Base-by-base conservation (phyloP, 1,284 basidiomycete genomes). In the Ustilago sp. region DNA sequence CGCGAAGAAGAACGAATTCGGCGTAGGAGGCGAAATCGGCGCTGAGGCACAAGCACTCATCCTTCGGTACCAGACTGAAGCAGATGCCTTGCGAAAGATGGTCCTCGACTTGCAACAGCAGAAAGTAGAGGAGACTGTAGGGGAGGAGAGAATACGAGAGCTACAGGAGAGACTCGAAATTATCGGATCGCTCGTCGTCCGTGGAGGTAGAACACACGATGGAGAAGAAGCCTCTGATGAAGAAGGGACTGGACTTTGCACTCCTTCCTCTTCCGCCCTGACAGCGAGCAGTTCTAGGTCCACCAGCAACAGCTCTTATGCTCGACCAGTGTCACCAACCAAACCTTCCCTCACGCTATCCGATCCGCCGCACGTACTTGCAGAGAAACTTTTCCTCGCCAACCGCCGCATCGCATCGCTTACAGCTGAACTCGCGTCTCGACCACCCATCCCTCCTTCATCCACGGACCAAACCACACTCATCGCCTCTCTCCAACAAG, bases 1-100 rank as follows among this genome's bases (percentile, higher is more conserved):
- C 70, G 96, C 96, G 1, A 91, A 93, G 87, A 93, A 93, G 89
- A 95, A 94, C 86, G 95, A 98, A 87, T 89, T 98, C 23, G 91
- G 83, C 5, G 68, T 61, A 8, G 19, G 59, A 32, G 77, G 64
- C 8, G 73, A 61, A n/a, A 43, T 78, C 1, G 77, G 76, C 0
- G 72, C 79, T 11, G 82, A 84, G 52, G 77, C 80, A 9, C 81
- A 82, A 38, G 81, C 83, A 13, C 63, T 85, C 3, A 70, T 85
- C 9, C 51, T 80, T 47, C 63, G 79, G 7, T 85, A 85, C 53
- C 74, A 80, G 54, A 73, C 68, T 9, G 83, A 85, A 41, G 82
- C 82, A 19, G 76, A 77, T 35, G 73, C 72, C 13, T 52, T 85
- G 59, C 67, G 81, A 2, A 73, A 73, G 39, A 71, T 81, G 74